Percentiles rank a stretch among this genome's conserved stretches.
phyloP scores from a whole-genome alignment of 805 yeast genomes.

The Wickerhamomyces rabaulensis region DNA sequence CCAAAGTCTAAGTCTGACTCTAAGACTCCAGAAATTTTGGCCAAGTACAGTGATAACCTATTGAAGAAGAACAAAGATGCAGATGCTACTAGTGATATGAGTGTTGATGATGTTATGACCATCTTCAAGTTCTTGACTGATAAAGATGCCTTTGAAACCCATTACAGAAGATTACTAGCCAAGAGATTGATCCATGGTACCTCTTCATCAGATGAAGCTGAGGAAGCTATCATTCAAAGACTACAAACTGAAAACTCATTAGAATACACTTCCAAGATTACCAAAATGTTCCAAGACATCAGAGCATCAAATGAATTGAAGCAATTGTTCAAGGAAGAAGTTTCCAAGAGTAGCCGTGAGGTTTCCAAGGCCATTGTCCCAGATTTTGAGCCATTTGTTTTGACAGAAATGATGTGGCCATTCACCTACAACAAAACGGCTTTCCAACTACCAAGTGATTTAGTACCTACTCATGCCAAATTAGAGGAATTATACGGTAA shows the following conservation, averaged over 20 bases:
- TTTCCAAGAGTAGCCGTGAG: conserved; percentile 29
- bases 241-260: conserved; percentile 84
- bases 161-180: conserved; percentile 85
- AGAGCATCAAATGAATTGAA: conserved; percentile 76
- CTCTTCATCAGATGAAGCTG: conserved; percentile 75
- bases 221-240: conserved; percentile 77
- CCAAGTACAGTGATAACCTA: conserved; percentile 80
- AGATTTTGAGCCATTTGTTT: conserved; percentile 68
- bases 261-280: conserved; percentile 90
- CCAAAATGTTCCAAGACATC: conserved; percentile 95
- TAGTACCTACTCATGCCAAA: conserved; percentile 57
- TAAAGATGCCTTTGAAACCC: conserved; percentile 91
- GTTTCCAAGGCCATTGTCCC: conserved; percentile 30
- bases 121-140: conserved; percentile 86
- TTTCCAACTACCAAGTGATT: conserved; percentile 59
- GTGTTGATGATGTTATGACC: conserved; percentile 79
- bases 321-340: conserved; percentile 44
- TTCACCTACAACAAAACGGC: conserved; percentile 34
- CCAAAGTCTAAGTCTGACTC: conserved; percentile 38
- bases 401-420: conserved; percentile 92
- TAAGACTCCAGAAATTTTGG: conserved; percentile 88
- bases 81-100: conserved; percentile 65
- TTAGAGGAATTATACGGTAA: conserved; percentile 64
- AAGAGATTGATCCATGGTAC: conserved; percentile 84
- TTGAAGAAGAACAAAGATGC: conserved; percentile 68